Percentiles rank a stretch among this genome's conserved stretches.
phyloP scores from a whole-genome alignment of 306 rosid species.

The Coriaria nepalensis region DNA sequence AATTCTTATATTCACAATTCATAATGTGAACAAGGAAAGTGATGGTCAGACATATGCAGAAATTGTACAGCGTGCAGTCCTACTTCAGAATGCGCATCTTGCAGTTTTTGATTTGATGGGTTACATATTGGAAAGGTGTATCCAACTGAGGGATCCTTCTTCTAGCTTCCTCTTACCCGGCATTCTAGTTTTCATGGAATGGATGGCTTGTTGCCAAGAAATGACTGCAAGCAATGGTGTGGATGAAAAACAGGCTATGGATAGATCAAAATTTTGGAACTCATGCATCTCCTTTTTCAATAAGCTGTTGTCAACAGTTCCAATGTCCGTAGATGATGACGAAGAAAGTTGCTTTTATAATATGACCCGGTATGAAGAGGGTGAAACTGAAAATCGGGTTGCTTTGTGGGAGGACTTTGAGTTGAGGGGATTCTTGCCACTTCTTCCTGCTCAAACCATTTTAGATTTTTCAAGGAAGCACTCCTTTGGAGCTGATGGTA shows the following conservation, averaged over 20 bases:
- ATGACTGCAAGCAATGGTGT: slow-evolving; percentile 46
- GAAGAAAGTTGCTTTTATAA: slow-evolving; percentile 79
- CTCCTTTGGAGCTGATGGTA: slow-evolving; percentile 55
- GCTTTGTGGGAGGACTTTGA: slow-evolving; percentile 95
- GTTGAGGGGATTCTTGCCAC: slow-evolving; percentile 84
- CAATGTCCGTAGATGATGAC: slow-evolving; percentile 38
- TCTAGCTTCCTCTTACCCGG: slow-evolving; percentile 75
- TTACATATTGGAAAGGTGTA: slow-evolving; percentile 58
- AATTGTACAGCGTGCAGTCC: slow-evolving; percentile 74
- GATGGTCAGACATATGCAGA: slow-evolving; percentile 91
- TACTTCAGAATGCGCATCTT: slow-evolving; percentile 74
- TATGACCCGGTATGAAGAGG: slow-evolving; percentile 82
- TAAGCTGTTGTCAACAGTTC: slow-evolving; percentile 46
- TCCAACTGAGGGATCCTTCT: slow-evolving; percentile 51
- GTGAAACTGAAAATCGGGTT: slow-evolving; percentile 73
- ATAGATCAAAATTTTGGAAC: slow-evolving; percentile 78
- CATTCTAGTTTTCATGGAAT: slow-evolving; percentile 74
- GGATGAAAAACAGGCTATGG: slow-evolving; percentile 49
- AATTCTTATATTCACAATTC: slow-evolving; percentile 62
- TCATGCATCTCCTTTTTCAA: slow-evolving; percentile 52
- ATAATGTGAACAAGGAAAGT: slow-evolving; percentile 62
- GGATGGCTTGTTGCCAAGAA: slow-evolving; percentile 85
- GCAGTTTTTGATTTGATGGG: slow-evolving; percentile 80
- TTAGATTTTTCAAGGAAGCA: slow-evolving; percentile 85
- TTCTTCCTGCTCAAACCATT: slow-evolving; percentile 80